A percentile compares a stretch with the other conserved stretches of the same genome.
Conservation (phyloP, 331 rosid species). For the Arachis monticola region DNA sequence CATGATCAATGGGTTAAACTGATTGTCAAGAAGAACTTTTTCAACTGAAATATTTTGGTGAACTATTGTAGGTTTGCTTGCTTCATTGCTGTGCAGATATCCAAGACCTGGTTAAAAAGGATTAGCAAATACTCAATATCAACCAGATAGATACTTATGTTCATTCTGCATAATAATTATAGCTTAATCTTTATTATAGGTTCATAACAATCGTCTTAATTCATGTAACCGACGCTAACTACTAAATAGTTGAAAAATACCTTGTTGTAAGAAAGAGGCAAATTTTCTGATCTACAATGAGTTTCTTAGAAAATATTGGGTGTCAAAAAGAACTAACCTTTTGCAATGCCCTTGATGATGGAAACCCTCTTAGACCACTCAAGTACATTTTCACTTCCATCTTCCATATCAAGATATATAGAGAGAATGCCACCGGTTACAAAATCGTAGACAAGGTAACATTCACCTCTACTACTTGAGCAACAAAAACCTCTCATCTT, state of each 20-base stretch:
- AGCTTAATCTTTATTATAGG: no score
- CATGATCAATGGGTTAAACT: constrained; percentile 70
- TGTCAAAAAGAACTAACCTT: constrained; percentile 56
- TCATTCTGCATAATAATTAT: not conserved
- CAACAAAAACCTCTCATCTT: constrained; percentile 86
- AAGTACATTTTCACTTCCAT: constrained; percentile 60
- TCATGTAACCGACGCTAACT: no score
- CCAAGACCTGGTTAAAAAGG: constrained; percentile 60
- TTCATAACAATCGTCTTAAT: no score
- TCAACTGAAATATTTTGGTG: constrained; percentile 85
- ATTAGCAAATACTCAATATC: constrained; percentile 19
- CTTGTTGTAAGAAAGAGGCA: not conserved
- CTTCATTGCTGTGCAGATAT: constrained; percentile 67
- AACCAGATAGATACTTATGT: not conserved
- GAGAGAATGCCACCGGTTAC: constrained; percentile 67
- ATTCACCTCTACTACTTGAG: constrained; percentile 84
- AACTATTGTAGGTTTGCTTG: constrained; percentile 64
- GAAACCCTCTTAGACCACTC: constrained; percentile 84
- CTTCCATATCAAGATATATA: constrained; percentile 66
- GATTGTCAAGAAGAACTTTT: constrained; percentile 67
- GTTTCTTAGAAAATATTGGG: not conserved
- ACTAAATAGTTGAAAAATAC: no score
- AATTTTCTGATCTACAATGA: not conserved
- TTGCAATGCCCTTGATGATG: constrained; percentile 73
- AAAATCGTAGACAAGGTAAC: constrained; percentile 75